Base-by-base conservation (phyloP, 495 filamentous ascomycete genomes). In the Hypoxylon rickii region DNA sequence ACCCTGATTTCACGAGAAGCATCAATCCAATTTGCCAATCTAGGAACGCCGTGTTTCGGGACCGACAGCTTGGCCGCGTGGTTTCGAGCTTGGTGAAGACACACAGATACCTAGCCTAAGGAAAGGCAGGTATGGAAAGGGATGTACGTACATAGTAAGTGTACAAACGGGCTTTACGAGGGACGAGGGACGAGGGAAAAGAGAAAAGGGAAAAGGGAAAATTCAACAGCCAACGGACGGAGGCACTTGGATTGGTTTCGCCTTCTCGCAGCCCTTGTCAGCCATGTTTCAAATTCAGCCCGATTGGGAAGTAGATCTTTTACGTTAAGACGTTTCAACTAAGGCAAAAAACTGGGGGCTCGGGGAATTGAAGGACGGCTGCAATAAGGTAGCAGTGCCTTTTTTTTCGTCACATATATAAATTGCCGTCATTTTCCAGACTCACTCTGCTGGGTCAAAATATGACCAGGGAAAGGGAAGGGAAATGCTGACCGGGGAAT, bases 251-350 rank as follows among this genome's bases (percentile, higher is more conserved):
- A n/a, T n/a, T 56, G 44, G 59, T 63, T 63, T 63, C 59, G 59
- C 53, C 59, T 63, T 54, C 59, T 63, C 59, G 49, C 53, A 63
- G 59, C 59, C 59, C 59, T 58, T 63, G 59, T 63, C 53, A 51
- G 49, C 48, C 52, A 63, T 50, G 62, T 61, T 47, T 68, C 54
- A 65, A 56, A 55, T 49, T 64, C 47, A 61, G 44, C 63, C 59
- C 49, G 52, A 68, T 61, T 60, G 64, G 66, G 66, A 68, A 68
- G 58, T 66, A 51, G 66, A 45, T 45, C 63, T 56, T 49, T 66
- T 51, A 63, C 55, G 55, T 59, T 60, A 60, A 49, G 65, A 65
- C 58, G 62, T 66, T 66, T 68, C 63, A 61, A 68, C 58, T 63
- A 58, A 57, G 46, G 49, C 51, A 45, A 45, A 61, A 61, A 58